Evolutionary conservation across 768 basidiomycete species (phyloP), one percentile per base, ranked within the genome.

Genomic region (Rhizopogon sp.): DNA sequence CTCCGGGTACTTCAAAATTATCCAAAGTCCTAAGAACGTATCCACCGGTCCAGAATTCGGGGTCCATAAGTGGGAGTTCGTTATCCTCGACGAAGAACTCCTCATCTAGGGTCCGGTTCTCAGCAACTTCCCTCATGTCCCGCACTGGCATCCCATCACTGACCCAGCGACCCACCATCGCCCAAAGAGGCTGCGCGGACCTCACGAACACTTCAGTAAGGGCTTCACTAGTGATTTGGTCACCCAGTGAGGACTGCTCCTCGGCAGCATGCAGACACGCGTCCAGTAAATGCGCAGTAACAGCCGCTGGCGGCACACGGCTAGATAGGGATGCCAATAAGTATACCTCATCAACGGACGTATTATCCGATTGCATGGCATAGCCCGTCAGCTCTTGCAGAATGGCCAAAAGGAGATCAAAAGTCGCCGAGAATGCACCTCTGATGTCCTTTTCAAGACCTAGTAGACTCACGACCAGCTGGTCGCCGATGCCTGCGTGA

Each of bases 41-140:
- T 0, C 86, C 88, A 41, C 88, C 83, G 31, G 77, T 72, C 90
- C 90, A 93, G 63, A 90, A 90, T 54, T 91, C 88, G 0, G 84
- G 85, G 62, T 88, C 85, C 62, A 82, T 58, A 20, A 86, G 64
- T 1, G 79, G 78, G 43, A 88, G 72, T 17, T 83, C 84, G 62
- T 80, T 89, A 57, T 81, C 79, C 62, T 88, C 86, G 44, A 93
- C 82, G 68, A 93, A 92, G 70, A 91, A 91, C 62, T 93, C 90
- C 10, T 85, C 84, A 17, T 86, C 83, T 1, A 86, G 72, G 42
- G 57, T 51, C 52, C 44, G 61, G 39, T 45, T 55, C 16, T 60
- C 60, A 25, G 58, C 50, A 14, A 54, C 41, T 29, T 67, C 61
- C 66, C 54, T 74, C 61, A 55, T 70, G 53, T 43, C 73, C 67